Evolutionary conservation across 306 rosid genomes (phyloP), one percentile per base, ranked within the genome.

Genomic region (Vachellia pachyceras): DNA sequence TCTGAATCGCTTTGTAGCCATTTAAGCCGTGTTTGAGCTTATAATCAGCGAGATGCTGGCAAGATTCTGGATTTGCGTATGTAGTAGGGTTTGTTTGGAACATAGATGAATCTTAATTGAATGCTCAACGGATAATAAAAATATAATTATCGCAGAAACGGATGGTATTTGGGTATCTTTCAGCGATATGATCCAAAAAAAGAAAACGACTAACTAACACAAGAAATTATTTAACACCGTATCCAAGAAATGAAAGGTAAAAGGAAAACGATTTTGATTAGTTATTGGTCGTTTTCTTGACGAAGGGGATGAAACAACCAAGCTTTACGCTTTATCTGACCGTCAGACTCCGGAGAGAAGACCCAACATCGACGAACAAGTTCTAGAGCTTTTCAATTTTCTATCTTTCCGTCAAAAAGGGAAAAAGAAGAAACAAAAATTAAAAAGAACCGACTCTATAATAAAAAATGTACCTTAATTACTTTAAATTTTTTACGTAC

Each of bases 11-110:
- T 78, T 89, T 94, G 81, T 90, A 94, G 85, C 91, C 93, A 81
- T 66, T 86, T 68, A 87, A 73, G 29, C 96, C 94, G 61, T 90
- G 86, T 55, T 88, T 91, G 84, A 88, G 92, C 94, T 92, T 94
- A 89, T 89, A 91, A 79, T 89, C 97, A 77, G 80, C 86, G 20
- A 92, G 97, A 78, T 94, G 98, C 49, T 85, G 80, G 85, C 98
- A 94, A 36, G 90, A 91, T 84, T 86, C 86, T 82, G 90, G 97
- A 86, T 86, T 92, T 78, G 94, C 58, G 92, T 84, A 87, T 35
- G 82, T 86, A 82, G 83, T 87, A 82, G 91, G 85, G 86, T 86
- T 94, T 79, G 82, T 87, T 44, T 76, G 80, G 54, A 88, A 80
- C 98, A 92, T 94, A 17, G 65, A 77, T 44, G 72, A 79, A 73